Evolutionary conservation across 1,284 basidiomycete species (phyloP).

Genomic region (Agaricales sp.): DNA sequence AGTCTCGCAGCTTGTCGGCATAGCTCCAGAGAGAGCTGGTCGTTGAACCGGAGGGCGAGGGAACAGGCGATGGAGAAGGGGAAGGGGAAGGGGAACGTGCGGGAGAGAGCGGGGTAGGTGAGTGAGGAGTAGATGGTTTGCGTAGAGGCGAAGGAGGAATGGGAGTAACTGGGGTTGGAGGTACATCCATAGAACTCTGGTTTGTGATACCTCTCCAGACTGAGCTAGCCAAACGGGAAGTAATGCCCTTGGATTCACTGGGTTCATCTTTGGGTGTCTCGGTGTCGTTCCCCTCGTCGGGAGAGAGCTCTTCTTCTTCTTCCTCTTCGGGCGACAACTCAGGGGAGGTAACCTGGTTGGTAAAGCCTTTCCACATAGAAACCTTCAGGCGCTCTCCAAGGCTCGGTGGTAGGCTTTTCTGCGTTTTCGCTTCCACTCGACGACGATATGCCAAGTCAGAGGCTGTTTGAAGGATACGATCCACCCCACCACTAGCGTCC

Average conservation of each 20-base stretch:
- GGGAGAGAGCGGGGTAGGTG: constrained; percentile 7
- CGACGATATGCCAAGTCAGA: constrained; percentile 46
- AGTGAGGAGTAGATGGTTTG: constrained; percentile 16
- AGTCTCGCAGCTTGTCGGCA: constrained; percentile 62
- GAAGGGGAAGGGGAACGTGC: constrained; percentile 15
- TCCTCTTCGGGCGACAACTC: constrained; percentile 26
- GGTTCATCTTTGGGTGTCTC: constrained; percentile 22
- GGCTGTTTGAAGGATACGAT: constrained; percentile 57
- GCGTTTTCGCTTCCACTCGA: constrained; percentile 24
- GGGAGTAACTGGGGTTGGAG: constrained; percentile 34
- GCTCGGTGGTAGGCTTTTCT: constrained; percentile 24
- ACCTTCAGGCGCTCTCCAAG: constrained; percentile 46
- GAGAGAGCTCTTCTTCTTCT: constrained; percentile 17
- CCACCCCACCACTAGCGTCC: constrained; percentile 54
- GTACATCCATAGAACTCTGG: constrained; percentile 57
- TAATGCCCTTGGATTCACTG: constrained; percentile 25
- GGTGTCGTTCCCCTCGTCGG: constrained; percentile 33
- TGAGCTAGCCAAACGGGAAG: constrained; percentile 44
- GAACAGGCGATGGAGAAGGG: constrained; percentile 12
- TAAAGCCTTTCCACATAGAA: constrained; percentile 62
- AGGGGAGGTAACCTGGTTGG: constrained; percentile 33
- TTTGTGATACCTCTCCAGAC: constrained; percentile 71
- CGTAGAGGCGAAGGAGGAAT: constrained; percentile 19
- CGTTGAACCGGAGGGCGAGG: constrained; percentile 10
- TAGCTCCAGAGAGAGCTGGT: constrained; percentile 47